Evolutionary conservation across 1,139 yeast species (phyloP).

Genomic region (Candida glucosophila): DNA sequence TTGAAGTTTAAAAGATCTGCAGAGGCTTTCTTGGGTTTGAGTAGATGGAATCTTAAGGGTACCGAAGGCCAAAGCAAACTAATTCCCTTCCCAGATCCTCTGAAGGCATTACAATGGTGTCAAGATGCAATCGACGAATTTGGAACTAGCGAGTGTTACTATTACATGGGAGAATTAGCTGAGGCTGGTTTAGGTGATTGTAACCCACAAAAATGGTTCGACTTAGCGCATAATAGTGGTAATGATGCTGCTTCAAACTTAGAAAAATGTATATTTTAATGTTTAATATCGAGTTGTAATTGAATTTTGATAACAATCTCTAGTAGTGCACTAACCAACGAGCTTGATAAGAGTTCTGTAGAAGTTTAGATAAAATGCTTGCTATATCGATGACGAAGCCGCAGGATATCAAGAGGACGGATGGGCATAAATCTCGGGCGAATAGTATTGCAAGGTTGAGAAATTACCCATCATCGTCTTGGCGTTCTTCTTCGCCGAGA

Average conservation of each 20-base stretch:
- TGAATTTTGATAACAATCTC: too few relatives aligned
- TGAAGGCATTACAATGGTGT: constrained; percentile 84
- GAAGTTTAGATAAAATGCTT: too few relatives aligned
- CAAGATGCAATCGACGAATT: constrained; percentile 69
- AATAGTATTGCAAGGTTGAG: constrained; percentile 28
- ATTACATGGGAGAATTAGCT: constrained; percentile 71
- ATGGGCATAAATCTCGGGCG: constrained; percentile 11
- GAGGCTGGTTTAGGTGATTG: constrained; percentile 71
- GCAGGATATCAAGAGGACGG: constrained; percentile 8
- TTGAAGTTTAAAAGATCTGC: constrained; percentile 57
- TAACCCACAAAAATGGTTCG: constrained; percentile 16
- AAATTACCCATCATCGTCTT: constrained; percentile 25
- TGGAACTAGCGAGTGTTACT: constrained; percentile 82
- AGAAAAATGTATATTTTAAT: not conserved
- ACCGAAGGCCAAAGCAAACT: constrained; percentile 45
- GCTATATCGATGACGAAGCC: constrained; percentile 27
- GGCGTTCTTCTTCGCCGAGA: constrained; percentile 14
- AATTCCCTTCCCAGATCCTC: constrained; percentile 60
- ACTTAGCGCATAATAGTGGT: constrained; percentile 17
- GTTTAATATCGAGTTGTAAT: not conserved
- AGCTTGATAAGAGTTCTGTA: too few relatives aligned
- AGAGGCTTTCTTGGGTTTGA: constrained; percentile 80
- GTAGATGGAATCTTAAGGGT: constrained; percentile 91
- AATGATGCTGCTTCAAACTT: constrained; percentile 9
- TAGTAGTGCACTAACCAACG: too few relatives aligned